Evolutionary conservation across 2,329 filamentous ascomycete genomes (phyloP).

Genomic region (Diaporthe citrichinensis): DNA sequence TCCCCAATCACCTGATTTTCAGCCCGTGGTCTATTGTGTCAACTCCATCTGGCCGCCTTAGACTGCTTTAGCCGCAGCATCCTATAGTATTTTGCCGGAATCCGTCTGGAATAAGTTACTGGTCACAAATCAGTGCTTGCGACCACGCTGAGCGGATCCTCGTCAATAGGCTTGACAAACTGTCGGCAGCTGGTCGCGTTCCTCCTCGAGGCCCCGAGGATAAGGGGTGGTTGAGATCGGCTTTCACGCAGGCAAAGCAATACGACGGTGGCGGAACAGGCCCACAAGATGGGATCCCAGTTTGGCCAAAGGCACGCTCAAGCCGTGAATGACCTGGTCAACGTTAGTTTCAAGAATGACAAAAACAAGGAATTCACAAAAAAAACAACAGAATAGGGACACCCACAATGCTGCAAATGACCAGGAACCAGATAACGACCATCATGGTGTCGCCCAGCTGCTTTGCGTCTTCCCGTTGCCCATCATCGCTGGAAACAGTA

Average conservation of each 20-base stretch:
- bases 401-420: constrained; percentile 84
- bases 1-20: too few species aligned
- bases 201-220: not conserved
- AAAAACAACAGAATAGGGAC: constrained; percentile 42
- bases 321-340: constrained; percentile 79
- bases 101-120: not conserved
- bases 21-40: too few species aligned
- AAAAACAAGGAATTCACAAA: not conserved
- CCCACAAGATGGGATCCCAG: constrained; percentile 67
- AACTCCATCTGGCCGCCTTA: too few species aligned
- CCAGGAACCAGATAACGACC: constrained; percentile 90
- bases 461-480: constrained; percentile 68
- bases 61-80: too few species aligned
- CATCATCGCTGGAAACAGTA: constrained; percentile 66
- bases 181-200: not conserved
- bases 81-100: too few species aligned
- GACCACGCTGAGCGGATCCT: not conserved
- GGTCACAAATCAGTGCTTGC: not conserved
- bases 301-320: constrained; percentile 84
- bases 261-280: not conserved
- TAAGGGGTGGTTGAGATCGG: not conserved
- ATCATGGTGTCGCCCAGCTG: constrained; percentile 75
- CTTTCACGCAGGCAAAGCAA: not conserved
- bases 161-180: not conserved
- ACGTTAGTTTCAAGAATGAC: not conserved